Evolutionary conservation across 352 stramenopile genomes (phyloP), one percentile per base, ranked within the genome.

Genomic region (Phytophthora vignae): DNA sequence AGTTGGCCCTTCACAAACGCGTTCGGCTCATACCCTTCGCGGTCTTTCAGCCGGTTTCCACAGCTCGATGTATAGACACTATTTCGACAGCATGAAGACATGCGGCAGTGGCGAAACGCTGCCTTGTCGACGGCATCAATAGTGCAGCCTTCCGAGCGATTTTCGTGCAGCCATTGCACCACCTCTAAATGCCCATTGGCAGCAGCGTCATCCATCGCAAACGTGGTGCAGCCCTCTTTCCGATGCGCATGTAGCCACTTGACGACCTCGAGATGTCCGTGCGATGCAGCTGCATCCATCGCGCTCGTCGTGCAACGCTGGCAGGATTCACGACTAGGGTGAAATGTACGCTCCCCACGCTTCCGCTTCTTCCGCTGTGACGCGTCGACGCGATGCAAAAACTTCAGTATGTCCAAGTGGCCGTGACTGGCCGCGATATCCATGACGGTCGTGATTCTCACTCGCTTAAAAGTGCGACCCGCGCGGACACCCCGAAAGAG

Each of bases 201-300:
- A 1, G 55, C 55, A 36, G 55, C 55, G 7, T 27, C 33, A 60
- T 60, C 55, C 19, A 60, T 50, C 4, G 55, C 55, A 7, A 58
- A 42, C 15, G 52, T 42, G 25, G 25, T 55, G 12, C 49, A 55
- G 11, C 49, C 49, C 10, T 55, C 52, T 22, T 11, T 25, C 3
- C 52, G 27, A 55, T 58, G 22, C 4, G 27, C 29, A 44, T 60
- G 55, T 9, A 60, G 21, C 55, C 56, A 63, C 21, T 54, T 46
- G 8, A 44, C 56, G 7, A 63, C 25, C 31, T 33, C 38, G 10
- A 63, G 40, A 42, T 40, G 19, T 1, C 59, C 25, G 12, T 40
- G 27, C 5, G 48, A 38, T 59, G 60, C 60, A 54, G 60, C 60
- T 7, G 29, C 9, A 52, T 52, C 48, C 48, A 67, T 67, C 1